These are phyloP conservation scores for Hydnum rufescens DNA, from an alignment of 768 basidiomycete species.

Conservation along the genomic window DNA sequence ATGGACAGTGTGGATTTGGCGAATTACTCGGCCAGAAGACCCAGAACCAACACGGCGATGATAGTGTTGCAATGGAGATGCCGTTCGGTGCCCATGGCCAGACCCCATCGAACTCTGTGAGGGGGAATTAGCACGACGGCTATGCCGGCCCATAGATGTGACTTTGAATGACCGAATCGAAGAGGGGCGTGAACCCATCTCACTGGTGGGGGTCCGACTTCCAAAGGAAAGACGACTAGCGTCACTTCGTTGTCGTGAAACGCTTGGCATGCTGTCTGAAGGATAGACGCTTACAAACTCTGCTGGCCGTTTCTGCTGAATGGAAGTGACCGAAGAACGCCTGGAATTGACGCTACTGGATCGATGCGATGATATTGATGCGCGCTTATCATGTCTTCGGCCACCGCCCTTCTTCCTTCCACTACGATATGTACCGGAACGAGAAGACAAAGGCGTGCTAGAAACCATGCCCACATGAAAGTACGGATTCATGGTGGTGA, in stretches of 20 bases:
- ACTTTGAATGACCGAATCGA: conserved; percentile 54
- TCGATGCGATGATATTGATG: conserved; percentile 60
- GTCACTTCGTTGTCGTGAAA: conserved; percentile 26
- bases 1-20: conserved; percentile 32
- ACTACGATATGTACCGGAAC: neutral
- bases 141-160: conserved; percentile 14
- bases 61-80: conserved; percentile 59
- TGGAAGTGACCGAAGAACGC: conserved; percentile 38
- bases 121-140: conserved; percentile 50
- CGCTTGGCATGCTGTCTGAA: conserved; percentile 22
- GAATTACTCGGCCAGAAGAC: conserved; percentile 61
- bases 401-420: neutral
- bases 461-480: neutral
- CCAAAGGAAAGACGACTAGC: conserved; percentile 54
- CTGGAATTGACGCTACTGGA: conserved; percentile 85
- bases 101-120: conserved; percentile 63
- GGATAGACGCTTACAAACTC: conserved; percentile 31
- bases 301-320: conserved; percentile 19
- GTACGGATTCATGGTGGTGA: neutral
- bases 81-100: conserved; percentile 27
- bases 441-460: neutral
- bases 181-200: conserved; percentile 65
- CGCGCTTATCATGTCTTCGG: conserved; percentile 26
- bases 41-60: conserved; percentile 67
- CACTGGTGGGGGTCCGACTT: conserved; percentile 74